phyloP scores from a whole-genome alignment of 2,329 filamentous ascomycete genomes.

The Trichoderma polysporum region DNA sequence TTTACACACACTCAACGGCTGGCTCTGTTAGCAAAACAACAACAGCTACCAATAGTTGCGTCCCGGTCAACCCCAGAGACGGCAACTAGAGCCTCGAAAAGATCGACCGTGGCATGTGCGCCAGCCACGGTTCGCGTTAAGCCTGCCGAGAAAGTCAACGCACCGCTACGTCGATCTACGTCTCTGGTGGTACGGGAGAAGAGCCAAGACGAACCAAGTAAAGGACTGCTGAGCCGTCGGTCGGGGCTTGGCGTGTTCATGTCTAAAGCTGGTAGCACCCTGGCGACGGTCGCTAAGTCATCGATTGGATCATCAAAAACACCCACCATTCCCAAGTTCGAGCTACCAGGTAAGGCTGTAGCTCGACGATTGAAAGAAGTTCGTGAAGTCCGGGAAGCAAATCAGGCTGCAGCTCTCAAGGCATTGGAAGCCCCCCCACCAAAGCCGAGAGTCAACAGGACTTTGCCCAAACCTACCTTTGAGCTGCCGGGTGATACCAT shows the following conservation, averaged over 20 bases:
- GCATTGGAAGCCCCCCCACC: constrained; percentile 38
- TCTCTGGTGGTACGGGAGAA: constrained; percentile 41
- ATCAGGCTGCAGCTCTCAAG: constrained; percentile 37
- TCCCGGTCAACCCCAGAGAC: not conserved
- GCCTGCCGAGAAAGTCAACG: constrained; percentile 36
- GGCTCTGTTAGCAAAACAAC: constrained; percentile 29
- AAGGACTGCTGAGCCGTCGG: not conserved
- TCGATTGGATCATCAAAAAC: constrained; percentile 40
- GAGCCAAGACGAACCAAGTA: constrained; percentile 23
- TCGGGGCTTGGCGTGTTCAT: not conserved
- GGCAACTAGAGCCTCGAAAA: constrained; percentile 25
- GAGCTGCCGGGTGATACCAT: constrained; percentile 64
- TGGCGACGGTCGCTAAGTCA: constrained; percentile 8
- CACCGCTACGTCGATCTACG: constrained; percentile 43
- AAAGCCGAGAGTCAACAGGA: constrained; percentile 51
- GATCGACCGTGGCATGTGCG: constrained; percentile 34
- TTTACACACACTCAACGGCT: constrained; percentile 38
- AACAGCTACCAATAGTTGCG: not conserved
- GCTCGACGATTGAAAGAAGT: constrained; percentile 58
- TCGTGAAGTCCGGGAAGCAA: constrained; percentile 52
- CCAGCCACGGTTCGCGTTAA: constrained; percentile 46
- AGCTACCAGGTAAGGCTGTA: constrained; percentile 62
- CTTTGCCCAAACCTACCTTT: constrained; percentile 56
- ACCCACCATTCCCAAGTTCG: constrained; percentile 56
- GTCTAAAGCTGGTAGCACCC: constrained; percentile 7